phyloP scores from a whole-genome alignment of 257 asterid genomes.

The Solanum okadae region DNA sequence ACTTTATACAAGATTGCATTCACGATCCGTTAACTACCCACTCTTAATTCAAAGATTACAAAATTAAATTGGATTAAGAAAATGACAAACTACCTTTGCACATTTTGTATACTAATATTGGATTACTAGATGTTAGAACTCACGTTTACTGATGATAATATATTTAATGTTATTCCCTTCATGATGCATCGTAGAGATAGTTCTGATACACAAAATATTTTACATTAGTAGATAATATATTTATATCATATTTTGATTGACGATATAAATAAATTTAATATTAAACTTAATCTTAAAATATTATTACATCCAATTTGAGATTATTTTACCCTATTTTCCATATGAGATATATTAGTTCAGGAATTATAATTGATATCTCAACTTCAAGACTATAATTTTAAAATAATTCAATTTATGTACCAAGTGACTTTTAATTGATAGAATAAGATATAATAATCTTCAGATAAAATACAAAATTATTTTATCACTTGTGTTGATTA shows the following conservation, averaged over 20 bases:
- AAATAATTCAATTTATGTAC: too few relatives aligned
- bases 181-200: not conserved
- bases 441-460: not conserved
- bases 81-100: not conserved
- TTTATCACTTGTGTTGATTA: not conserved
- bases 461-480: too few relatives aligned
- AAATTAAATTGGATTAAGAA: not conserved
- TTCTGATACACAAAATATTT: not conserved
- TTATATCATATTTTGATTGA: too few relatives aligned
- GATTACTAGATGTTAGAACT: not conserved
- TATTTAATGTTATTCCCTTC: not conserved
- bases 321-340: not conserved
- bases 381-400: too few relatives aligned
- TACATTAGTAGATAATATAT: too few relatives aligned
- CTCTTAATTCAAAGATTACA: not conserved
- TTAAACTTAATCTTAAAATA: too few relatives aligned
- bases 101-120: not conserved
- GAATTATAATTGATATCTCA: not conserved
- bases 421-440: fast-evolving
- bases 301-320: not conserved
- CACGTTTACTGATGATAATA: too few relatives aligned
- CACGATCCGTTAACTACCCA: not conserved
- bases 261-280: not conserved
- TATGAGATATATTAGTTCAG: not conserved
- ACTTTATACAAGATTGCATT: not conserved